Evolutionary conservation across 345 rosid species (phyloP), one percentile per base, ranked within the genome.

Genomic region (Gossypium longicalyx): DNA sequence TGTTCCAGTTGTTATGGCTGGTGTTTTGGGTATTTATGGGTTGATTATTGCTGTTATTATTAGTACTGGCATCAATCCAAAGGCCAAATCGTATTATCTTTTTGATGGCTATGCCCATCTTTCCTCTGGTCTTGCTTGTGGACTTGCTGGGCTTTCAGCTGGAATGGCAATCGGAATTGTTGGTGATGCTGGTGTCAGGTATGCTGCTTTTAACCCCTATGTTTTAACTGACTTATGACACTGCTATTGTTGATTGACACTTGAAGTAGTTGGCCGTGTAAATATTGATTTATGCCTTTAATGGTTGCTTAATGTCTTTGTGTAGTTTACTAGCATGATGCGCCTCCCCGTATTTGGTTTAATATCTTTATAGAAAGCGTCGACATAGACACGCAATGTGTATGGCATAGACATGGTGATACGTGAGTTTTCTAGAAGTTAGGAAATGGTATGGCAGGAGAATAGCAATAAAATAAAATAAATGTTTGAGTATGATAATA

Each of bases 1-100:
- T 66, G 98, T 91, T 25, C 98, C 97, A 20, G 97, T 93, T 85
- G 98, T 93, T 82, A 93, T 93, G 98, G 98, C 98, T 84, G 97
- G 98, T 80, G 97, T 93, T 34, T 83, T 93, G 93, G 98, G 98
- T 83, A 93, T 93, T 51, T 93, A 91, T 15, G 98, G 98, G 45
- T 83, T 93, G 89, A 93, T 93, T 80, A 93, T 91, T 79, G 98
- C 95, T 48, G 97, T 91, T 62, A 93, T 93, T 83, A 91, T 93
- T 76, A 93, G 97, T 82, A 93, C 95, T 1, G 93, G 97, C 23
- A 91, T 93, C 75, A 93, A 93, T 78, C 98, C 98, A 2, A 93
- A 91, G 85, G 95, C 97, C 23, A 93, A 89, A 75, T 87, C 98
- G 2, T 93, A 93, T 70, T 93, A 93, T 86, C 94, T 93, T 48